These are phyloP conservation scores for Aspergillus sp. DNA, from an alignment of 2,329 filamentous ascomycete species.

Conservation along the genomic window DNA sequence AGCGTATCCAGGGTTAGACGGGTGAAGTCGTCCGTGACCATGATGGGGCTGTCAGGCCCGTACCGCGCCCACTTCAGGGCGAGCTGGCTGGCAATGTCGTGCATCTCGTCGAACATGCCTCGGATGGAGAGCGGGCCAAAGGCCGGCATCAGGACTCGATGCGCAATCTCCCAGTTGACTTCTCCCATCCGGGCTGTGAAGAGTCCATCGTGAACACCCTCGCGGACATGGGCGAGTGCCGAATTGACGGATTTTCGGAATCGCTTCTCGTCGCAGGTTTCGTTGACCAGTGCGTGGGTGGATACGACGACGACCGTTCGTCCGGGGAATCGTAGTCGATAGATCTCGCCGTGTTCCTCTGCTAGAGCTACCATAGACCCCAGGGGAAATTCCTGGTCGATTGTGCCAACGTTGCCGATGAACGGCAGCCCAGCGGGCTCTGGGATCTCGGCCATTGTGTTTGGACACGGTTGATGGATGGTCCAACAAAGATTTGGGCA, in stretches of 20 bases:
- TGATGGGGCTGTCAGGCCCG: constrained; percentile 46
- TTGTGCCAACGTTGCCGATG: not conserved
- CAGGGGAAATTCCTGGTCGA: constrained; percentile 1
- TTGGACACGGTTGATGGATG: too few relatives aligned
- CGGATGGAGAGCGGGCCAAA: constrained; percentile 17
- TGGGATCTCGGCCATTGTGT: not conserved
- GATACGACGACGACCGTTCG: not conserved
- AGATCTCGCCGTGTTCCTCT: not conserved
- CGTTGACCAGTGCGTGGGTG: constrained; percentile 60
- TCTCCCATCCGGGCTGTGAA: constrained; percentile 59
- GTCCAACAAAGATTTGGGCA: too few relatives aligned
- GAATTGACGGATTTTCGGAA: constrained; percentile 12
- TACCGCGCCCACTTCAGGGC: constrained; percentile 13
- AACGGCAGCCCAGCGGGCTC: not conserved
- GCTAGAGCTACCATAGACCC: not conserved
- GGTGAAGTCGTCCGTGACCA: constrained; percentile 70
- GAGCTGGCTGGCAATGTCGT: constrained; percentile 13
- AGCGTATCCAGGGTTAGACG: constrained; percentile 74
- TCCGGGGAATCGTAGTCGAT: not conserved
- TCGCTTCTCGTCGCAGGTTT: constrained; percentile 68
- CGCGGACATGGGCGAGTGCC: constrained; percentile 2
- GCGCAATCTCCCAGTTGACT: constrained; percentile 63
- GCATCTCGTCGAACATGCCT: constrained; percentile 19
- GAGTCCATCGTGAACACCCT: constrained; percentile 60
- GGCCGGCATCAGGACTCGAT: constrained; percentile 17